Base-by-base conservation (phyloP, 1,284 basidiomycete genomes). In the Porogramme epimiltina region DNA sequence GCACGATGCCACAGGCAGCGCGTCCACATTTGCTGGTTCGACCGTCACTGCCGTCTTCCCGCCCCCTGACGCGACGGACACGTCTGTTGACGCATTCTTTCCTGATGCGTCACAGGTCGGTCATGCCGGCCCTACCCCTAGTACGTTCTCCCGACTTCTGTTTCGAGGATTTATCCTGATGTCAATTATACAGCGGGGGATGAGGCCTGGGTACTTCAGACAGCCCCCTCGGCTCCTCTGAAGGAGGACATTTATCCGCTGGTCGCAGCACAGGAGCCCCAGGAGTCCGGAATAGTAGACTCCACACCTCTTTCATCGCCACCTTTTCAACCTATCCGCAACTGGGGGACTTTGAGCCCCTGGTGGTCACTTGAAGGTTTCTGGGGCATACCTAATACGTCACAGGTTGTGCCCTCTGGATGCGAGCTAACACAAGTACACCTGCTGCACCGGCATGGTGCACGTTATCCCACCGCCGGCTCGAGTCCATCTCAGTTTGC, bases 341-440 rank as follows among this genome's bases (percentile, higher is more conserved):
- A 76, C 57, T 78, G 79, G 72, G 85, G 81, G 19, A 83, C 80
- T 61, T 74, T 86, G 18, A 70, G 78, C 0, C 84, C 84, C 3
- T 81, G 78, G 75, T 78, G 78, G 62, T 83, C 80, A 3, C 75
- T 84, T 28, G 66, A 26, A 13, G 23, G 57, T 43, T 64, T 62
- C 3, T 84, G 82, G 59, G 84, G 83, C 16, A 70, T 86, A 13
- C 70, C 71, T 31, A 63, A 77, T 22, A 71, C 83, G 1, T 75
- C 78, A 4, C 75, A 79, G 1, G 48, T 72, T 8, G 62, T 83
- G 4, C 84, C 82, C 0, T 70, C 73, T 0, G 71, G 74, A 0
- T 85, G 82, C 63, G 66, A 68, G 28, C 65, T 85, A 40, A 75
- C 68, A 6, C 78, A 79, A 50, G 76, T 80, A 4, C 80, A 83